Conservation (phyloP, 495 filamentous ascomycete genomes). For the Neurospora cerealis region DNA sequence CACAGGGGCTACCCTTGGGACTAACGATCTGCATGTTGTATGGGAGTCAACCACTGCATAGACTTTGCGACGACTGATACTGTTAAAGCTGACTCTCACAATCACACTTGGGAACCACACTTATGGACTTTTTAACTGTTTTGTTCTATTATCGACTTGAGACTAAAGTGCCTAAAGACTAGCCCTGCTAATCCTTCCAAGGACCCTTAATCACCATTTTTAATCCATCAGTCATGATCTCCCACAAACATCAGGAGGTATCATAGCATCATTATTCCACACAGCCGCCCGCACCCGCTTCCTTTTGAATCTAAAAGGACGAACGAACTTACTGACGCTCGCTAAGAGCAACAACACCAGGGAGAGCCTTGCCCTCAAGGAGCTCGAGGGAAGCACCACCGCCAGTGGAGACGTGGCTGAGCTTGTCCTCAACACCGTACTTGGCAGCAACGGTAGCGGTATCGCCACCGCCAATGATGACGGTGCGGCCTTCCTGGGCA, state of each 20-base stretch:
- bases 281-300: background rate
- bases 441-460: slow-evolving; percentile 97
- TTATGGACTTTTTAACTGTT: background rate
- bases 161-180: slow-evolving; percentile 13
- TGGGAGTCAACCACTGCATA: no score
- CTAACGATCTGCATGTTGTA: no score
- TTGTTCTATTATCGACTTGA: slow-evolving; percentile 1
- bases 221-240: background rate
- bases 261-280: slow-evolving; percentile 1
- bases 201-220: slow-evolving; percentile 3
- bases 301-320: background rate
- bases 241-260: background rate
- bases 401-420: slow-evolving; percentile 96
- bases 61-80: no score
- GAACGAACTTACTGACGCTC: slow-evolving; percentile 39
- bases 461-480: slow-evolving; percentile 97
- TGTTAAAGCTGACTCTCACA: no score
- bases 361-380: slow-evolving; percentile 93
- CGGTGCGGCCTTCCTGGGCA: slow-evolving; percentile 71
- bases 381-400: slow-evolving; percentile 93
- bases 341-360: slow-evolving; percentile 87
- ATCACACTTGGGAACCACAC: background rate
- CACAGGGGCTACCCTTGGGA: no score
- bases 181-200: slow-evolving; percentile 19
- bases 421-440: slow-evolving; percentile 88